phyloP scores from a whole-genome alignment of 1,284 basidiomycete species.

The Anthracocystis panici-leucophaei region DNA sequence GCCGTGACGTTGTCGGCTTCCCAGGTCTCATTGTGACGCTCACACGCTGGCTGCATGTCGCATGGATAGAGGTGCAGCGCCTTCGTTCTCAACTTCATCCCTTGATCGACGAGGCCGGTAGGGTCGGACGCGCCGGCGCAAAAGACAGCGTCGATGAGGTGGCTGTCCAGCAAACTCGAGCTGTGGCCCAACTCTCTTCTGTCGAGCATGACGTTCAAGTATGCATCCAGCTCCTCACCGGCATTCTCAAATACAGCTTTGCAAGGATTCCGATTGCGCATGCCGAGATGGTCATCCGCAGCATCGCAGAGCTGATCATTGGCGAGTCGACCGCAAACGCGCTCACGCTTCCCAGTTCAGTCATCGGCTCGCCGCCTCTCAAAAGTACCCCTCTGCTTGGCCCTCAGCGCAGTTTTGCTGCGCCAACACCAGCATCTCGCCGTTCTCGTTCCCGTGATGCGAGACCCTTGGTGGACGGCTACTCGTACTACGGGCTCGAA shows the following conservation, averaged over 20 bases:
- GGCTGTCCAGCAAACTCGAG: conserved; percentile 17
- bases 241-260: conserved; percentile 66
- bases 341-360: conserved; percentile 23
- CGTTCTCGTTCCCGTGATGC: conserved; percentile 56
- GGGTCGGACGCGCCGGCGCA: conserved; percentile 15
- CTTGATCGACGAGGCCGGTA: conserved; percentile 21
- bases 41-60: conserved; percentile 51
- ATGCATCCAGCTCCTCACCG: conserved; percentile 56
- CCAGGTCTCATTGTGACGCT: conserved; percentile 55
- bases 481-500: conserved; percentile 67
- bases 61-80: conserved; percentile 60
- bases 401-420: conserved; percentile 20
- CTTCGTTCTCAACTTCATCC: conserved; percentile 42
- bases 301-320: conserved; percentile 50
- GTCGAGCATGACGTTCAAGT: conserved; percentile 57
- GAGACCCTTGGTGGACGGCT: conserved; percentile 56
- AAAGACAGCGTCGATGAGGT: conserved; percentile 16
- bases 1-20: conserved; percentile 63
- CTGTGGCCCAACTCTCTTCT: conserved; percentile 32
- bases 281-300: conserved; percentile 53
- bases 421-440: conserved; percentile 24
- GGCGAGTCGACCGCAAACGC: conserved; percentile 36
- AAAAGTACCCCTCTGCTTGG: conserved; percentile 32
- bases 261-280: conserved; percentile 55
- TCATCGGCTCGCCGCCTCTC: conserved; percentile 35